These are phyloP conservation scores for Aspergillus neoniger DNA, from an alignment of 2,329 filamentous ascomycete genomes.

Conservation along the genomic window DNA sequence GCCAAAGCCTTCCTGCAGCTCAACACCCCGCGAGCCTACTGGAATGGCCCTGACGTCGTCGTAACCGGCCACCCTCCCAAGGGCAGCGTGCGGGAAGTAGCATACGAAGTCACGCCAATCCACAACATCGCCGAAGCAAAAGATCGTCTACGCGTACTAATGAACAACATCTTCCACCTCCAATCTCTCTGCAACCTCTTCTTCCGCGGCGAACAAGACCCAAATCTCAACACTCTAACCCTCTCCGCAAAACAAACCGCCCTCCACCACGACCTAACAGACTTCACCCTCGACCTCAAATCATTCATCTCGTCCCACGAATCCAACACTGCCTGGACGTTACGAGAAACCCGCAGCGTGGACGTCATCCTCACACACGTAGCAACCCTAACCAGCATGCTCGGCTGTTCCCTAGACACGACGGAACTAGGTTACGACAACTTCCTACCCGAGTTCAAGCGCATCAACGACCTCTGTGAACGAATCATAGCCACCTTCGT, in stretches of 20 bases:
- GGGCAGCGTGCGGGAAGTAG: not conserved
- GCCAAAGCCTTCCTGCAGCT: not conserved
- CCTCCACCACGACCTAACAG: not conserved
- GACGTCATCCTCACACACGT: not conserved
- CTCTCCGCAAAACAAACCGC: not conserved
- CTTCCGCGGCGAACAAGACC: not conserved
- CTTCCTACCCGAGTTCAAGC: not conserved
- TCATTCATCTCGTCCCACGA: not conserved
- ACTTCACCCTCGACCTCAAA: not conserved
- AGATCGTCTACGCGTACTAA: not conserved
- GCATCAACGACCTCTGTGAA: not conserved
- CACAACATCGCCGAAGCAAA: not conserved
- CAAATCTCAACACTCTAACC: not conserved
- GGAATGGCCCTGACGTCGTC: not conserved
- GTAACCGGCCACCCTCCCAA: not conserved
- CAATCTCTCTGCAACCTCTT: not conserved
- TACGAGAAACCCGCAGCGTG: not conserved
- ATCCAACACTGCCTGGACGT: not conserved
- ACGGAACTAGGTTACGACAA: not conserved
- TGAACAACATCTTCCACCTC: not conserved
- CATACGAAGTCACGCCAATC: not conserved
- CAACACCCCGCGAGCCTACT: not conserved
- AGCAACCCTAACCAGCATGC: not conserved
- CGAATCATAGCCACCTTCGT: not conserved
- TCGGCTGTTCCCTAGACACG: not conserved